These are phyloP conservation scores for Heterobasidion irregulare DNA, from an alignment of 1,284 basidiomycete genomes.

Conservation along the genomic window DNA sequence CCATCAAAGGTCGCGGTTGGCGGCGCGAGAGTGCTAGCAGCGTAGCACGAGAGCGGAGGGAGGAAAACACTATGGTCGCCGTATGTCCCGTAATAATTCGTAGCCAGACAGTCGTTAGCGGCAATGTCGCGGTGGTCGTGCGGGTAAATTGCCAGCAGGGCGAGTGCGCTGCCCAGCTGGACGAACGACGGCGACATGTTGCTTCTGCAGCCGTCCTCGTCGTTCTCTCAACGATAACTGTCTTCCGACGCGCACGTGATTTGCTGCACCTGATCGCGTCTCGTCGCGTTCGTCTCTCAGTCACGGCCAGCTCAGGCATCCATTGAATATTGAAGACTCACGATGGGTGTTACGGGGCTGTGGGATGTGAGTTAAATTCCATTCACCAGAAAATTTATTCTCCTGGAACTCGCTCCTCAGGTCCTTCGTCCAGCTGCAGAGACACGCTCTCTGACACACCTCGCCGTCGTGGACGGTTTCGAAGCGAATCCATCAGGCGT, in stretches of 20 bases:
- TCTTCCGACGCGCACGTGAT: no score
- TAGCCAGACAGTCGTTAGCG: conserved; percentile 33
- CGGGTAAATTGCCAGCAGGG: conserved; percentile 17
- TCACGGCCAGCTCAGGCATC: no score
- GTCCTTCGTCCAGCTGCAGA: conserved; percentile 55
- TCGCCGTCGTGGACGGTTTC: conserved; percentile 66
- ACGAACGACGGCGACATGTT: conserved; percentile 2
- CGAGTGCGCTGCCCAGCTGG: conserved; percentile 11
- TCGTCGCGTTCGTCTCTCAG: no score
- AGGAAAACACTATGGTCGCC: conserved; percentile 40
- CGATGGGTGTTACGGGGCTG: conserved; percentile 41
- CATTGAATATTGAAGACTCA: no score
- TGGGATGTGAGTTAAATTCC: conserved; percentile 25
- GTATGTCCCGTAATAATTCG: conserved; percentile 47
- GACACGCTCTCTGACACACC: conserved; percentile 56
- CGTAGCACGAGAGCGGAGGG: conserved; percentile 27
- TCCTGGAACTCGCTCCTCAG: conserved; percentile 24
- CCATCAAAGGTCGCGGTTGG: conserved; percentile 11
- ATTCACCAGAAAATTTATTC: not conserved
- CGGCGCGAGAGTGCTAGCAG: conserved; percentile 18
- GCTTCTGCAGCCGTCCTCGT: no score
- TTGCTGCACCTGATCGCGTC: no score
- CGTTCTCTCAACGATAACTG: no score
- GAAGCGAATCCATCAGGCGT: conserved; percentile 45
- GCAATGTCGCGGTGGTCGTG: conserved; percentile 14